phyloP scores from a whole-genome alignment of 139 green algal species.

The Cymbomonas tetramitiformis region DNA sequence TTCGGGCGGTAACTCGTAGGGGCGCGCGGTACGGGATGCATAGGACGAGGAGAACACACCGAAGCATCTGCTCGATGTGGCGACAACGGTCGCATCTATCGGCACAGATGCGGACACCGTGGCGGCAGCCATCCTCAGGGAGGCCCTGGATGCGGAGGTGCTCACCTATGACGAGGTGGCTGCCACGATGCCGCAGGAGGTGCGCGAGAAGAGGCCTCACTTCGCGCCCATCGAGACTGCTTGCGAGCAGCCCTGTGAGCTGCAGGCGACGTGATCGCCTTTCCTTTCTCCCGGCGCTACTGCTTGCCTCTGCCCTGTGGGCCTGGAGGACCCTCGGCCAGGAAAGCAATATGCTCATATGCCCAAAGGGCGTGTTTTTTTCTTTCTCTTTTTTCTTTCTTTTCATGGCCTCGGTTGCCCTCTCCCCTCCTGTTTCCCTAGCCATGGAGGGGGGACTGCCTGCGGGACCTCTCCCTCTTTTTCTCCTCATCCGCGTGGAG shows the following conservation, averaged over 20 bases:
- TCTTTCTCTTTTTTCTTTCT: no score
- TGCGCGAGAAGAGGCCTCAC: constrained; percentile 1
- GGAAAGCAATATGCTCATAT: no score
- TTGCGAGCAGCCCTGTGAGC: neutral
- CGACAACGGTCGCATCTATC: neutral
- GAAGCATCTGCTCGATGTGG: constrained; percentile 14
- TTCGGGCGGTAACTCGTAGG: no score
- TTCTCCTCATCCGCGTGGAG: neutral
- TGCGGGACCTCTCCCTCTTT: neutral
- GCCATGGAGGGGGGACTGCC: no score
- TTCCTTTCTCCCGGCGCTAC: no score
- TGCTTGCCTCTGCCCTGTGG: no score
- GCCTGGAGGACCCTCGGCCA: no score
- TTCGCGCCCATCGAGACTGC: neutral
- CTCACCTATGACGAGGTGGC: constrained; percentile 41
- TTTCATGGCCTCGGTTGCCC: no score
- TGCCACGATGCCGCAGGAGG: constrained; percentile 35
- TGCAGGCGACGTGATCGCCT: neutral
- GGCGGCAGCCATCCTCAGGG: constrained; percentile 60
- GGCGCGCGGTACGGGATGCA: no score
- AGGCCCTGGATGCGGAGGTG: constrained; percentile 36
- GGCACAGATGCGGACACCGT: constrained; percentile 59
- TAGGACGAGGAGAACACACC: no score
- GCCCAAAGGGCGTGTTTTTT: no score
- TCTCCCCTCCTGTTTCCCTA: no score